Evolutionary conservation across 371 early-diverging fungal species (phyloP).

Genomic region (Apophysomyces elegans): DNA sequence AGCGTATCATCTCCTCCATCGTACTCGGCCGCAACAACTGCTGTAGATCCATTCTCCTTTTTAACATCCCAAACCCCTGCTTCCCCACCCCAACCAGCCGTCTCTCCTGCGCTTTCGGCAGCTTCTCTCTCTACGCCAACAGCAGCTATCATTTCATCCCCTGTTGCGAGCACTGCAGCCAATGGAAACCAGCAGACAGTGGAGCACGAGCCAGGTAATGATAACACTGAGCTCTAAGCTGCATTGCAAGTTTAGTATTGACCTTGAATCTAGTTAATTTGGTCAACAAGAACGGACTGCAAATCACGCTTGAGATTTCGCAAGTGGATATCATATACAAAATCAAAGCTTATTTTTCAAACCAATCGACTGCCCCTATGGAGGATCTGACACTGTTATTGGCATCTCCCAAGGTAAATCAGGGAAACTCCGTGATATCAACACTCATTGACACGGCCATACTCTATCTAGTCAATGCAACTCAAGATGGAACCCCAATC

Average conservation of each 20-base stretch:
- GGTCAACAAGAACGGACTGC: conserved; percentile 48
- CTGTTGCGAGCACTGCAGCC: conserved; percentile 7
- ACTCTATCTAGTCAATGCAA: conserved; percentile 60
- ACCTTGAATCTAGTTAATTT: conserved; percentile 24
- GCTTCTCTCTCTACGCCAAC: conserved; percentile 16
- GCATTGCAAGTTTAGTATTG: not conserved
- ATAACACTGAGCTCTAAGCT: too few relatives aligned
- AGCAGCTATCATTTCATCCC: conserved; percentile 17
- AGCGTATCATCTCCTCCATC: conserved; percentile 16
- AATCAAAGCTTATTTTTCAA: conserved; percentile 55
- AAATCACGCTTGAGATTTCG: conserved; percentile 33
- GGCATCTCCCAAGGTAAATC: conserved; percentile 59
- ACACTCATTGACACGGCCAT: not conserved
- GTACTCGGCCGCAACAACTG: conserved; percentile 23
- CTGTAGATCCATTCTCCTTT: conserved; percentile 10
- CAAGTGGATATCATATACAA: conserved; percentile 20
- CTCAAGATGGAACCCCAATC: conserved; percentile 71
- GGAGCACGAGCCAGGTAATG: conserved; percentile 18
- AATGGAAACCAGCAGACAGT: conserved; percentile 21
- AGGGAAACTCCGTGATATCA: not conserved
- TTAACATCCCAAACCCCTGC: conserved; percentile 15
- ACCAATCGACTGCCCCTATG: conserved; percentile 57
- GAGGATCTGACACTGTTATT: conserved; percentile 51
- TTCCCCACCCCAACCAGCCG: conserved; percentile 17
- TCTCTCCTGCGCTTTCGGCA: conserved; percentile 14